phyloP scores from a whole-genome alignment of 2,329 filamentous ascomycete genomes.

The Neopestalotiopsis clavispora region DNA sequence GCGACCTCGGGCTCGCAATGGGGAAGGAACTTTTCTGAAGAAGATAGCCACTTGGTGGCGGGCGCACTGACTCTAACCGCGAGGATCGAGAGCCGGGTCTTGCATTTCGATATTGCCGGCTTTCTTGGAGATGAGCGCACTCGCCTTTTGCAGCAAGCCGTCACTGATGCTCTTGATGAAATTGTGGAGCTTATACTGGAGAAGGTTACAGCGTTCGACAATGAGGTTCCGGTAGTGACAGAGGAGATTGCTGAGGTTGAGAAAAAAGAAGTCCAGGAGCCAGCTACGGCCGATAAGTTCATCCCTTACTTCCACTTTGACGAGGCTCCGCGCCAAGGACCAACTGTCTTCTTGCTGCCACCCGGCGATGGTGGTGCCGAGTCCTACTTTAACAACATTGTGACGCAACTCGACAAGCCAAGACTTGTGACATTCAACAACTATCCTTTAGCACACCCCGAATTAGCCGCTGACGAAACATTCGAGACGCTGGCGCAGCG shows the following conservation, averaged over 20 bases:
- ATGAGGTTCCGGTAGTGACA: not conserved
- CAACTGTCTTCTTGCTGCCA: not conserved
- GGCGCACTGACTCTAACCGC: not conserved
- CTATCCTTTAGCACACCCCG: not conserved
- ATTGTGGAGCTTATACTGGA: not conserved
- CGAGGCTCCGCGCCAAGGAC: not conserved
- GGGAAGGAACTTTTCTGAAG: not conserved
- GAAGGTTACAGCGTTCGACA: not conserved
- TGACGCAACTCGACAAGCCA: not conserved
- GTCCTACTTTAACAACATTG: constrained; percentile 6
- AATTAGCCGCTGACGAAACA: not conserved
- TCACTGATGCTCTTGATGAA: not conserved
- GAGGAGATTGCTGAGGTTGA: not conserved
- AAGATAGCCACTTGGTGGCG: not conserved
- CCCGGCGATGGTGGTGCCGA: not conserved
- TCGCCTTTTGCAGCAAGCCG: not conserved
- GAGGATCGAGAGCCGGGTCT: not conserved
- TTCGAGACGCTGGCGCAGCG: not conserved
- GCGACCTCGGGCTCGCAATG: not conserved
- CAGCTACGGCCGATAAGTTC: not conserved
- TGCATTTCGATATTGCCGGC: not conserved
- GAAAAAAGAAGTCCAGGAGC: not conserved
- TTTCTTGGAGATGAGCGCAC: not conserved
- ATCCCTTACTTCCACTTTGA: constrained; percentile 4
- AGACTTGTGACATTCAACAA: constrained; percentile 5